Base-by-base conservation (phyloP, 2,329 filamentous ascomycete genomes). In the Lachnellula subtilissima region DNA sequence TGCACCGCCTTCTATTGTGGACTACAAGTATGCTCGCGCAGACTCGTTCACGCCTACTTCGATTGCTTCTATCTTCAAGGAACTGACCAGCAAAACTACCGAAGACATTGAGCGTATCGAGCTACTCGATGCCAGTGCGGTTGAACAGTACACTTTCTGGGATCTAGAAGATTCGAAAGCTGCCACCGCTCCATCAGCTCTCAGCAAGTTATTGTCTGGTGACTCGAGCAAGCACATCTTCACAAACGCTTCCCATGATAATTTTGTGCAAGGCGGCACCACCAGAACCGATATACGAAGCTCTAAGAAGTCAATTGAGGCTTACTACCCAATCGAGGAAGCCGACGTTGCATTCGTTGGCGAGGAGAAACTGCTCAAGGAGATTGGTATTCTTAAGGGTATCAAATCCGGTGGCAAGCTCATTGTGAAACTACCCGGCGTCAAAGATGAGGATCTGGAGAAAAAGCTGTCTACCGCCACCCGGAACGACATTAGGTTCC, bases 141-240 rank as follows among this genome's bases (percentile, higher is more conserved):
- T 86, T 19, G 82, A 89, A 71, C 89, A 97, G 73, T 97, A 94
- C 76, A 87, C 86, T 12, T 97, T 99, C 81, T 97, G 92, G 91
- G 89, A 97, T 64, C 71, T 89, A 42, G 93, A 96, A 68, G 82
- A 85, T 71, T 91, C 91, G 28, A 74, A 78, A 1, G 81, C 87
- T 51, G 78, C 80, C 51, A 77, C 78, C 57, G 85, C 90, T 1
- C 86, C 91, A 11, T 74, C 81, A 22, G 81, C 77, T 39, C 69
- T 86, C 28, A 79, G 80, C 60, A 77, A 74, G 55, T 69, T 84
- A 12, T 82, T 78, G 78, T 93, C 86, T 79, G 85, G 87, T 78
- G 91, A 82, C 72, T 89, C 75, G 72, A 88, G 76, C 73, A 80
- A 67, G 67, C 84, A 85, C 62, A 74, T 87, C 61, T 80, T 81